phyloP scores from a whole-genome alignment of 1,139 yeast species.

The Magnusiomyces sp. region DNA sequence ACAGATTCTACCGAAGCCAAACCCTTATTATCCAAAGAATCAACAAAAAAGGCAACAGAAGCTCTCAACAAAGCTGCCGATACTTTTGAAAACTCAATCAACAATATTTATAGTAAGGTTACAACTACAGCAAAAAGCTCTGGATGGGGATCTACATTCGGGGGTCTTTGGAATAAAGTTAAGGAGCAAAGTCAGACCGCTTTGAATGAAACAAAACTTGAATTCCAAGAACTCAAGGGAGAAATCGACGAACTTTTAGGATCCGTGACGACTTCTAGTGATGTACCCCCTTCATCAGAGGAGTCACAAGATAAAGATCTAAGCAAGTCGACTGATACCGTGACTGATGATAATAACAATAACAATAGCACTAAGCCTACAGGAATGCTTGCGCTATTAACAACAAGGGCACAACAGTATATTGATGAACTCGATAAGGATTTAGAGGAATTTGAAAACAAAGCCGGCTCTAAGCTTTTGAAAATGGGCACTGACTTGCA shows the following conservation, averaged over 20 bases:
- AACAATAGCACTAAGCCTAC: slow-evolving; percentile 9
- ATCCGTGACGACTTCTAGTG: background rate
- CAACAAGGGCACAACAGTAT: slow-evolving; percentile 45
- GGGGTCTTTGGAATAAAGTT: slow-evolving; percentile 33
- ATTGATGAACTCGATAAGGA: slow-evolving; percentile 61
- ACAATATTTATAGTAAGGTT: slow-evolving; percentile 15
- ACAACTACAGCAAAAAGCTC: slow-evolving; percentile 35
- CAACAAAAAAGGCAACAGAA: no score
- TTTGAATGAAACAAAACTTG: slow-evolving; percentile 22
- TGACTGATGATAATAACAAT: background rate
- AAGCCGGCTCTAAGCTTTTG: slow-evolving; percentile 51
- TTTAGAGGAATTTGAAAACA: slow-evolving; percentile 56
- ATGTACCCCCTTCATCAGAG: background rate
- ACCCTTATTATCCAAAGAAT: no score
- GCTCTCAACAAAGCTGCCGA: slow-evolving; percentile 4
- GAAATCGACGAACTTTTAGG: slow-evolving; percentile 25
- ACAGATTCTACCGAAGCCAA: no score
- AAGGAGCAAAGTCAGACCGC: slow-evolving; percentile 36
- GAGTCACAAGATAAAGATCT: background rate
- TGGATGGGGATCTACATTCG: slow-evolving; percentile 22
- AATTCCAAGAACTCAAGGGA: slow-evolving; percentile 23
- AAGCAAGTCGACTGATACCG: background rate
- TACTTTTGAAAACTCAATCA: slow-evolving; percentile 2
- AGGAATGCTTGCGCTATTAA: slow-evolving; percentile 30
- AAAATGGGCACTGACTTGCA: slow-evolving; percentile 42